Conservation (phyloP, 495 filamentous ascomycete genomes). For the Rostrohypoxylon terebratum region DNA sequence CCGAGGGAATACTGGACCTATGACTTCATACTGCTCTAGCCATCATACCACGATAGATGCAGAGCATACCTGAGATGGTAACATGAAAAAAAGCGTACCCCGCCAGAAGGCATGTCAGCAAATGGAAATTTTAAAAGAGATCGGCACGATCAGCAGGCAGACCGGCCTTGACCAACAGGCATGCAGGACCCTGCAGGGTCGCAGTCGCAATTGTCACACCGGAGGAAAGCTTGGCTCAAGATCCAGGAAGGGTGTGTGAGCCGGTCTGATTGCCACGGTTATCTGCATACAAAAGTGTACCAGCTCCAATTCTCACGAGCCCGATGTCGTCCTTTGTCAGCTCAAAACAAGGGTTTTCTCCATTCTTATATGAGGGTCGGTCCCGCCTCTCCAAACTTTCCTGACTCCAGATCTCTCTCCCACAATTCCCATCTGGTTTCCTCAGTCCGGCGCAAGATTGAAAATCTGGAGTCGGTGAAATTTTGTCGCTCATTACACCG, state of each 20-base stretch:
- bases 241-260: conserved; percentile 38
- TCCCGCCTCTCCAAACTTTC: conserved; percentile 41
- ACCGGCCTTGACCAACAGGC: conserved; percentile 30
- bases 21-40: conserved; percentile 35
- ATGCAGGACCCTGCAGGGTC: conserved; percentile 36
- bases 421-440: conserved; percentile 32
- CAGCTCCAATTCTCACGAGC: conserved; percentile 29
- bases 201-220: conserved; percentile 34
- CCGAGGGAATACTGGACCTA: conserved; percentile 31
- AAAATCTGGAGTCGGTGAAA: conserved; percentile 40
- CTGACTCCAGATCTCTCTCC: conserved; percentile 34
- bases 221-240: conserved; percentile 41
- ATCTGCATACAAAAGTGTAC: conserved; percentile 26
- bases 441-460: conserved; percentile 40
- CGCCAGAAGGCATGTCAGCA: conserved; percentile 27
- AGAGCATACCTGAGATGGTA: conserved; percentile 35
- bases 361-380: conserved; percentile 43
- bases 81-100: conserved; percentile 14
- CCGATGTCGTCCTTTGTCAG: conserved; percentile 34
- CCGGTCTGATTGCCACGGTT: conserved; percentile 18
- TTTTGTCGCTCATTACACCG: conserved; percentile 22
- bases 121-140: conserved; percentile 32
- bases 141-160: conserved; percentile 40
- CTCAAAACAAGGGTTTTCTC: conserved; percentile 26
- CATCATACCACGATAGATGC: conserved; percentile 32